phyloP scores from a whole-genome alignment of 345 rosid species.

The Cardiospermum halicacabum region DNA sequence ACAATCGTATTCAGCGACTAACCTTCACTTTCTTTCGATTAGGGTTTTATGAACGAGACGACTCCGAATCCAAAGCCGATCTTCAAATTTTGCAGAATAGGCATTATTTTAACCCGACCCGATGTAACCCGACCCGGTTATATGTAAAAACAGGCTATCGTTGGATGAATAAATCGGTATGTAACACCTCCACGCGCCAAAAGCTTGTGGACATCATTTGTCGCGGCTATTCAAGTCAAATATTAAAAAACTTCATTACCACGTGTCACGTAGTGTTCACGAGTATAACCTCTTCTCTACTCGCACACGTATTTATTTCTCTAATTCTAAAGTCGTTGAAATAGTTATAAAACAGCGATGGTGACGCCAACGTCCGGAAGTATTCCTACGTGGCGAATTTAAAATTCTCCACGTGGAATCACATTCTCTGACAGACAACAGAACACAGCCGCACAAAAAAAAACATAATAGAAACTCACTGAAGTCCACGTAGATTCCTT shows the following conservation, averaged over 20 bases:
- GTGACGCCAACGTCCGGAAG: neutral
- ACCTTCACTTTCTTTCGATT: too few relatives aligned
- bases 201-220: neutral
- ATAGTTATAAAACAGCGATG: neutral
- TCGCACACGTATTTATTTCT: neutral
- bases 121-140: too few relatives aligned
- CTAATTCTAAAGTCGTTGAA: neutral
- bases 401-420: neutral
- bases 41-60: too few relatives aligned
- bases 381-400: neutral
- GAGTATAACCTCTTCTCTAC: neutral
- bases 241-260: neutral
- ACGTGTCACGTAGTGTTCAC: neutral
- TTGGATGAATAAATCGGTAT: neutral
- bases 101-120: too few relatives aligned
- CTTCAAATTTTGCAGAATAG: too few relatives aligned
- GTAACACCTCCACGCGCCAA: neutral
- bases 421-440: neutral
- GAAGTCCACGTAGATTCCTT: conserved; percentile 12
- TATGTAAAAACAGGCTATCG: too few relatives aligned
- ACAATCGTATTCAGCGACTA: too few relatives aligned
- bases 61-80: too few relatives aligned
- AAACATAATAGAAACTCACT: neutral
- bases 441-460: neutral
- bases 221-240: neutral